Evolutionary conservation across 192 early-diverging fungal genomes (phyloP).

Genomic region (Phlyctochytrium planicorne): DNA sequence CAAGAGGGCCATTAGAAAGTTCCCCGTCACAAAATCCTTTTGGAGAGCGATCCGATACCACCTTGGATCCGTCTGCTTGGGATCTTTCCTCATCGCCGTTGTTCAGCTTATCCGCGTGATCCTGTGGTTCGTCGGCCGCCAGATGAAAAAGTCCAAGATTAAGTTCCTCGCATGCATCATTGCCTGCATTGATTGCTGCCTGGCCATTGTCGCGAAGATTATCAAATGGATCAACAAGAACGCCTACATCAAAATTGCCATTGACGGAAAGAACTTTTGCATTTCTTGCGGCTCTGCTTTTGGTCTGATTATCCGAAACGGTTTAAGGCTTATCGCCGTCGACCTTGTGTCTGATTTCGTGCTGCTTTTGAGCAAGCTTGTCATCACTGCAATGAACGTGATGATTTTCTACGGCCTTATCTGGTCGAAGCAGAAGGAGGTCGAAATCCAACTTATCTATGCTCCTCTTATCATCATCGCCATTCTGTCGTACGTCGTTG

Average conservation of each 20-base stretch:
- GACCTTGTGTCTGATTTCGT: constrained; percentile 49
- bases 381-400: constrained; percentile 36
- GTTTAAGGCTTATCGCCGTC: constrained; percentile 21
- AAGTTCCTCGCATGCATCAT: constrained; percentile 17
- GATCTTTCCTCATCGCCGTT: constrained; percentile 54
- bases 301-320: constrained; percentile 46
- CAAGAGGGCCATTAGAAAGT: constrained; percentile 31
- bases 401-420: constrained; percentile 25
- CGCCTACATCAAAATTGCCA: constrained; percentile 56
- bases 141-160: constrained; percentile 32
- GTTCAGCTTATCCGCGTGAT: constrained; percentile 49
- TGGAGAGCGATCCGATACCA: constrained; percentile 46
- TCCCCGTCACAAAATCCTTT: constrained; percentile 24
- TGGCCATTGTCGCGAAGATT: constrained; percentile 45
- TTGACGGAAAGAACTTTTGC: constrained; percentile 54
- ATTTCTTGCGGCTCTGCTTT: constrained; percentile 40
- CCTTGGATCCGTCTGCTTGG: constrained; percentile 52
- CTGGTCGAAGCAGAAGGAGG: constrained; percentile 25
- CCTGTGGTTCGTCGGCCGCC: constrained; percentile 32
- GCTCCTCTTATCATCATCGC: constrained; percentile 30
- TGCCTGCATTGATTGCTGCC: constrained; percentile 25
- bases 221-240: constrained; percentile 60
- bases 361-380: constrained; percentile 49
- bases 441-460: constrained; percentile 18
- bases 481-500: constrained; percentile 42